These are phyloP conservation scores for Erythrophleum fordii DNA, from an alignment of 306 rosid genomes.

Conservation along the genomic window DNA sequence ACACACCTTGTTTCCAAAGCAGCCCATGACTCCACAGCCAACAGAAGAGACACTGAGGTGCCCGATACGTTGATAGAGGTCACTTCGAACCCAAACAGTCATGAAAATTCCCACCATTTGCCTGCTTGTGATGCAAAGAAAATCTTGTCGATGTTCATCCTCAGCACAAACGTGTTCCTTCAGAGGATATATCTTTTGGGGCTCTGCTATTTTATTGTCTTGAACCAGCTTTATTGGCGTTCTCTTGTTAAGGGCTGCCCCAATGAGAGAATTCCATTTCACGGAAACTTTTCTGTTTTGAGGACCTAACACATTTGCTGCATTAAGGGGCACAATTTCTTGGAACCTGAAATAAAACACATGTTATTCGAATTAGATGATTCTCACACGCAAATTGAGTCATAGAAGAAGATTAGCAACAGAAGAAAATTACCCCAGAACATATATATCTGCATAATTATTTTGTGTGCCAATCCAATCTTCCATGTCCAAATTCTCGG, in stretches of 20 bases:
- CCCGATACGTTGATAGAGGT: slow-evolving; percentile 52
- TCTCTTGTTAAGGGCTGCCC: slow-evolving; percentile 64
- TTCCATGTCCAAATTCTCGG: slow-evolving; percentile 61
- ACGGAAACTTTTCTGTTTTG: slow-evolving; percentile 48
- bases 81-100: slow-evolving; percentile 70
- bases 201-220: slow-evolving; percentile 44
- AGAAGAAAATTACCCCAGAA: slow-evolving; percentile 67
- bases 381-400: slow-evolving; percentile 5
- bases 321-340: slow-evolving; percentile 89
- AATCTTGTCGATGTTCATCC: slow-evolving; percentile 43
- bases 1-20: slow-evolving; percentile 81
- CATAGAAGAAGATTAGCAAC: not conserved
- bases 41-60: slow-evolving; percentile 68
- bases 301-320: slow-evolving; percentile 69
- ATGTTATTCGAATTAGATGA: not conserved
- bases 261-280: slow-evolving; percentile 72
- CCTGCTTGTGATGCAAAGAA: slow-evolving; percentile 67
- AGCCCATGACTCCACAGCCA: slow-evolving; percentile 86
- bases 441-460: slow-evolving; percentile 68
- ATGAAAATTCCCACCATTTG: slow-evolving; percentile 90
- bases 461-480: slow-evolving; percentile 66
- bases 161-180: slow-evolving; percentile 38
- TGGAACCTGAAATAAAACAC: slow-evolving; percentile 61
- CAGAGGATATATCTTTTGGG: slow-evolving; percentile 52
- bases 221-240: slow-evolving; percentile 18